phyloP scores from a whole-genome alignment of 1,139 yeast genomes.

The Taphrina deformans region DNA sequence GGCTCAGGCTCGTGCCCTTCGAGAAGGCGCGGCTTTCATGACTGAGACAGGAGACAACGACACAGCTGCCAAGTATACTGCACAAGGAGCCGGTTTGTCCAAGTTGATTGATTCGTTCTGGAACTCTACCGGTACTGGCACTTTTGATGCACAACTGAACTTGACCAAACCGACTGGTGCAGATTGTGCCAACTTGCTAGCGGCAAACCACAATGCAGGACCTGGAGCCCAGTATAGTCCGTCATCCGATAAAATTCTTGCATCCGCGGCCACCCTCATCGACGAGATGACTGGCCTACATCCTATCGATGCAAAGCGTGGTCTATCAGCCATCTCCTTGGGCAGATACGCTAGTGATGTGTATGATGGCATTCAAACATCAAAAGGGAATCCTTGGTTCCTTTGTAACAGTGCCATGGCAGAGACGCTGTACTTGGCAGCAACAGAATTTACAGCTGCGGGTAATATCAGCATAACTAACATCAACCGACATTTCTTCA shows the following conservation, averaged over 20 bases:
- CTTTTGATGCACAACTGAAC: constrained; percentile 43
- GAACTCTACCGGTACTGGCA: constrained; percentile 60
- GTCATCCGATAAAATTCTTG: constrained; percentile 43
- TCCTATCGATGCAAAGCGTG: constrained; percentile 63
- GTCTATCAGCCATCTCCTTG: constrained; percentile 61
- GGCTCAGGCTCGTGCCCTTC: constrained; percentile 69
- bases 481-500: constrained; percentile 23
- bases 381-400: constrained; percentile 93
- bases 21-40: constrained; percentile 58
- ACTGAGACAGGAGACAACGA: constrained; percentile 46
- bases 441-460: constrained; percentile 13
- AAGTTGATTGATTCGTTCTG: constrained; percentile 45
- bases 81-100: constrained; percentile 49
- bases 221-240: constrained; percentile 42
- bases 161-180: constrained; percentile 60
- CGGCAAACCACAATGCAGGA: constrained; percentile 48
- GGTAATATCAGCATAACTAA: constrained; percentile 2
- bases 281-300: constrained; percentile 69
- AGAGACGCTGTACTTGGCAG: constrained; percentile 51
- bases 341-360: constrained; percentile 95
- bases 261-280: constrained; percentile 50
- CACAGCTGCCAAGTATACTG: constrained; percentile 44
- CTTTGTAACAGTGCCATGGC: constrained; percentile 80
- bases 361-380: constrained; percentile 64
- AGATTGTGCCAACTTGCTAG: constrained; percentile 77